A percentile compares a stretch with the other conserved stretches of the same genome.
These are phyloP conservation scores for Collybiopsis confluens DNA, from an alignment of 768 basidiomycete genomes.

Conservation along the genomic window DNA sequence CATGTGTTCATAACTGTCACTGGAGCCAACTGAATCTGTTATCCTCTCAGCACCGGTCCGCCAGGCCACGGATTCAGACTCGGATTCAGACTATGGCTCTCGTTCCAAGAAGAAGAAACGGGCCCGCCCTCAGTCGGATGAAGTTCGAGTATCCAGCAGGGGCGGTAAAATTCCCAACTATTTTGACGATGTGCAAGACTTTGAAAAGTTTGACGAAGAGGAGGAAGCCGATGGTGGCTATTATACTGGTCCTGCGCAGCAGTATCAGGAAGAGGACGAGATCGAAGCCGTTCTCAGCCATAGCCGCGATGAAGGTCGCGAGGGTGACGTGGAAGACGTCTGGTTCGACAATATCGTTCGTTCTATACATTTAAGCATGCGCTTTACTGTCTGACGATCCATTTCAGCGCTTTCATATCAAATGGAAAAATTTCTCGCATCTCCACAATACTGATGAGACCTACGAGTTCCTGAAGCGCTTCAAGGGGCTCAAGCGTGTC, in stretches of 20 bases:
- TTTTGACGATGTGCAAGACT: conserved; percentile 75
- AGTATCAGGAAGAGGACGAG: conserved; percentile 72
- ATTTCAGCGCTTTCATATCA: conserved; percentile 91
- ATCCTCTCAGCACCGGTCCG: conserved; percentile 40
- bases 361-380: conserved; percentile 10
- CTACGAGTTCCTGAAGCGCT: conserved; percentile 93
- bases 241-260: conserved; percentile 48
- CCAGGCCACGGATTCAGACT: conserved; percentile 62
- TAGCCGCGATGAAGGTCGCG: conserved; percentile 76
- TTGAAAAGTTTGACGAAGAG: conserved; percentile 66
- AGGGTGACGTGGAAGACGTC: conserved; percentile 72
- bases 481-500: conserved; percentile 93
- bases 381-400: conserved; percentile 13
- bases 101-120: conserved; percentile 86
- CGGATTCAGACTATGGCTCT: conserved; percentile 83
- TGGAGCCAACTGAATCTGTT: conserved; percentile 16
- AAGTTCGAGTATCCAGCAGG: conserved; percentile 72
- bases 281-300: conserved; percentile 91
- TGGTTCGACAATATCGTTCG: conserved; percentile 86
- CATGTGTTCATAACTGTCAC: conserved; percentile 9
- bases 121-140: conserved; percentile 45
- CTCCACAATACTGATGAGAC: conserved; percentile 99
- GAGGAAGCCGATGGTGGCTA: conserved; percentile 52
- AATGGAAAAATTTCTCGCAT: conserved; percentile 98
- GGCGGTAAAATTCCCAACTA: conserved; percentile 84